Evolutionary conservation across 169 alveolate genomes (phyloP).

Genomic region (Theileria annulata): DNA sequence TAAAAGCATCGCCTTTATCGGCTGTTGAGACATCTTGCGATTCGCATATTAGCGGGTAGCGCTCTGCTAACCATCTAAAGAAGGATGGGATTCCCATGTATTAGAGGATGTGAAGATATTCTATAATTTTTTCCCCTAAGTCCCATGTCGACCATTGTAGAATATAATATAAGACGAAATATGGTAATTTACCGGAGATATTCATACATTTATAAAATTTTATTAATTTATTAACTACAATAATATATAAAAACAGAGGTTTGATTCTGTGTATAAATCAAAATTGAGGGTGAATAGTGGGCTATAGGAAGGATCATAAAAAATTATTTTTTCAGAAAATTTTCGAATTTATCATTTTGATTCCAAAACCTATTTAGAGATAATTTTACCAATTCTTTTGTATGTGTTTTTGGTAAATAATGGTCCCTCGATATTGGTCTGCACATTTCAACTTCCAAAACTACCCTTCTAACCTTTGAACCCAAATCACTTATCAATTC

Average conservation of each 20-base stretch:
- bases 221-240: background rate
- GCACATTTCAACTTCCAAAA: conserved; percentile 37
- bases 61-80: conserved; percentile 67
- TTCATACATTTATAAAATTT: background rate
- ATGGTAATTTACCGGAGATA: too few relatives aligned
- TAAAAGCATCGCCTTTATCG: conserved; percentile 64
- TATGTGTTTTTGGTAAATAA: conserved; percentile 38
- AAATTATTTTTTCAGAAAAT: background rate
- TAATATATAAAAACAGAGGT: background rate
- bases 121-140: too few relatives aligned
- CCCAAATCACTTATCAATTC: background rate
- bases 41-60: conserved; percentile 68
- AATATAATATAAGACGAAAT: too few relatives aligned
- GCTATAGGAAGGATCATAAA: background rate
- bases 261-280: background rate
- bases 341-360: background rate
- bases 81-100: conserved; percentile 65
- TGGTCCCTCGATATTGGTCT: conserved; percentile 36
- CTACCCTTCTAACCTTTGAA: conserved; percentile 4
- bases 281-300: background rate
- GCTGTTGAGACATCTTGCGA: conserved; percentile 43
- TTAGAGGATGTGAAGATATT: background rate
- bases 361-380: conserved; percentile 21
- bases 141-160: too few relatives aligned
- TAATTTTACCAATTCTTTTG: conserved; percentile 21